phyloP scores from a whole-genome alignment of 1,139 yeast genomes.

The Neolecta irregularis region DNA sequence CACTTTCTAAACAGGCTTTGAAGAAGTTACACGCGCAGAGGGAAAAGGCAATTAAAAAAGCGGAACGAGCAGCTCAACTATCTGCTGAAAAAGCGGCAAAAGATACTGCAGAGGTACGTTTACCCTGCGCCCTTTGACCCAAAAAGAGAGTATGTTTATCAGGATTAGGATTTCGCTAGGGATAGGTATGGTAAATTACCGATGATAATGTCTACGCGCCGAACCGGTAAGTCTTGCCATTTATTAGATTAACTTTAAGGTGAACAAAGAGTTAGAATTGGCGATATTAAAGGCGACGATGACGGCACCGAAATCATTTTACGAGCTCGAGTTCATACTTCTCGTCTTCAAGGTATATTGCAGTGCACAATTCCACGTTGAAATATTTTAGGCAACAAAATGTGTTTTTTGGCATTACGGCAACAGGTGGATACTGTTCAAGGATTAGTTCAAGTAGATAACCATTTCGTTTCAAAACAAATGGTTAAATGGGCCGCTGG shows the following conservation, averaged over 20 bases:
- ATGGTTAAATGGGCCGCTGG: conserved; percentile 94
- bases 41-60: conserved; percentile 85
- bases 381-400: conserved; percentile 41
- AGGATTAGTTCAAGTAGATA: conserved; percentile 60
- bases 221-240: conserved; percentile 21
- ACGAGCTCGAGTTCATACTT: conserved; percentile 86
- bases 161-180: conserved; percentile 48
- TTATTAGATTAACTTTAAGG: conserved; percentile 23
- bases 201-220: conserved; percentile 58
- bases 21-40: conserved; percentile 88
- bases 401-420: conserved; percentile 80
- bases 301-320: conserved; percentile 69
- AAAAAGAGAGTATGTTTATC: conserved; percentile 25
- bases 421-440: conserved; percentile 75
- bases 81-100: conserved; percentile 78
- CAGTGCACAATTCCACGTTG: background rate
- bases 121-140: too few relatives aligned
- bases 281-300: conserved; percentile 38
- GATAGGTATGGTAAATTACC: conserved; percentile 84
- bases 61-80: conserved; percentile 77
- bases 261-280: conserved; percentile 41
- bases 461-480: conserved; percentile 66
- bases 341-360: conserved; percentile 70
- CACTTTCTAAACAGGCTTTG: conserved; percentile 85
- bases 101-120: conserved; percentile 59